Base-by-base conservation (phyloP, 2,329 filamentous ascomycete genomes). In the Fusarium sp. region DNA sequence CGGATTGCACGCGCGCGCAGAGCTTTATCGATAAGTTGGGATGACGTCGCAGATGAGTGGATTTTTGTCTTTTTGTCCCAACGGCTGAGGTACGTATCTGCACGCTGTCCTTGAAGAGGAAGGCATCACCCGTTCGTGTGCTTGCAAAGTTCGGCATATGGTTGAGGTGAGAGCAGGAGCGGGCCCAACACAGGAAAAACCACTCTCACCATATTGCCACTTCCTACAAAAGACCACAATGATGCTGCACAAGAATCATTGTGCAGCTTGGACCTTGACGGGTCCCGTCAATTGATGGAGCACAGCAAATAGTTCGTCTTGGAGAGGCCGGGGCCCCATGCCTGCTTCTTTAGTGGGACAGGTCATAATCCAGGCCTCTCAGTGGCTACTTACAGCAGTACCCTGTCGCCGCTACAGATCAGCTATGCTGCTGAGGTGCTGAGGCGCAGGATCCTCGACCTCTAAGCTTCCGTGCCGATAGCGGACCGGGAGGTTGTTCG, bases 1-100 rank as follows among this genome's bases (percentile, higher is more conserved):
- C 65, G 60, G 52, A 49, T 34, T 65, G 53, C 62, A 37, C 43
- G 49, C 61, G 37, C 37, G 49, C 61, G 37, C 56, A 69, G 54
- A 75, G 73, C 73, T 75, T 75, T 75, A 75, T 75, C 73, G 73
- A 75, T 75, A 75, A 75, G 67, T 67, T 64, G 49, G 52, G 53
- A 75, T 75, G 73, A 75, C 73, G 73, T 75, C 73, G 72, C 46
- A 54, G 51, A 63, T 57, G 64, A 53, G 64, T 58, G 59, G 48
- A 57, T 58, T 58, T 71, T 55, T 37, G 34, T 72, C 71, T 50
- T 45, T 57, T 49, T 67, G 61, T 72, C 72, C 56, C 72, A 74
- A 74, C 72, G 64, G 58, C 62, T 45, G 53, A 9, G 63, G 63
- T 72, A 74, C 66, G 72, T 73, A 72, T 67, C 41, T 30, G 14